Conservation (phyloP, 1,284 basidiomycete genomes). For the Neolentinus lepideus region DNA sequence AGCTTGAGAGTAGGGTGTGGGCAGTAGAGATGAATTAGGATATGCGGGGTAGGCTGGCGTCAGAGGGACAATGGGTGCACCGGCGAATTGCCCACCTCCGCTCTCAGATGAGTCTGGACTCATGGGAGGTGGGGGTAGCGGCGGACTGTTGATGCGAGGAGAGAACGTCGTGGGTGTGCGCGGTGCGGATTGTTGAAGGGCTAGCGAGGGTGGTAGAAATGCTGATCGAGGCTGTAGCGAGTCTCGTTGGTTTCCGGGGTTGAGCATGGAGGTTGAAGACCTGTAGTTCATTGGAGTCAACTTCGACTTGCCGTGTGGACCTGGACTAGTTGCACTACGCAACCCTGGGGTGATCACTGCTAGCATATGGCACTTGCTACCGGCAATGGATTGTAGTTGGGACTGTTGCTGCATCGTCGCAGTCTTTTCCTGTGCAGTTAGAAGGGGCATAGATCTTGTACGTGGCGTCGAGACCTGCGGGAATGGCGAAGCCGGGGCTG, state of each 20-base stretch:
- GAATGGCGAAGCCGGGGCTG: slow-evolving; percentile 71
- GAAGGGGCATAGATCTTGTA: slow-evolving; percentile 14
- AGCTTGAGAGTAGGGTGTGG: slow-evolving; percentile 47
- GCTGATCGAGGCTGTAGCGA: slow-evolving; percentile 12
- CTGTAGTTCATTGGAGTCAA: slow-evolving; percentile 30
- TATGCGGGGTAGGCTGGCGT: slow-evolving; percentile 72
- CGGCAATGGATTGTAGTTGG: slow-evolving; percentile 36
- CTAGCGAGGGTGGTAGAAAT: slow-evolving; percentile 28
- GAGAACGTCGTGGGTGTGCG: slow-evolving; percentile 10
- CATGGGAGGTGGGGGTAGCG: background rate
- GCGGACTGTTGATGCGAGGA: background rate
- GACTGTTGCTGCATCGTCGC: slow-evolving; percentile 14
- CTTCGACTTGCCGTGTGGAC: slow-evolving; percentile 13
- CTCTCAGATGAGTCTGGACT: background rate
- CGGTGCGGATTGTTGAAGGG: slow-evolving; percentile 33
- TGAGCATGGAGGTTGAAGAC: slow-evolving; percentile 24
- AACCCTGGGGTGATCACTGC: slow-evolving; percentile 15
- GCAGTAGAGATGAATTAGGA: slow-evolving; percentile 35
- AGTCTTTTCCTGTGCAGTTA: background rate
- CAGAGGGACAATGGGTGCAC: slow-evolving; percentile 29
- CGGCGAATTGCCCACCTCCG: slow-evolving; percentile 13
- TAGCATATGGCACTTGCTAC: slow-evolving; percentile 53
- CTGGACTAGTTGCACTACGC: background rate
- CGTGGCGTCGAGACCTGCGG: slow-evolving; percentile 29
- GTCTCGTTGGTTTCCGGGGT: slow-evolving; percentile 21